These are phyloP conservation scores for Euphorbia schlechtendalii DNA, from an alignment of 441 rosid genomes.

Conservation along the genomic window DNA sequence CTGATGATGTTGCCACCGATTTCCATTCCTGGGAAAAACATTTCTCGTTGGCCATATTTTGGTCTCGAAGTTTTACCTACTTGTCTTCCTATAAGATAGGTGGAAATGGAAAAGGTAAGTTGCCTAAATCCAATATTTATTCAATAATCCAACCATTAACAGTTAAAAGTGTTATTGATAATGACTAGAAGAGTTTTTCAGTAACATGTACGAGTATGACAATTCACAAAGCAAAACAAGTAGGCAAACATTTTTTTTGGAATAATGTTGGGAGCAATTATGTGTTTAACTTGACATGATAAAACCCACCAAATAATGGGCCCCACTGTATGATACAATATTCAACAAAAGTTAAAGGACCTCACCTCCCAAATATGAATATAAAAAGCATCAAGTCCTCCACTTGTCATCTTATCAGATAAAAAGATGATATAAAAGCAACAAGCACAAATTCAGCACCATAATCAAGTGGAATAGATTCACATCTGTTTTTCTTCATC, in stretches of 20 bases:
- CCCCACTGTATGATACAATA: slow-evolving; percentile 12
- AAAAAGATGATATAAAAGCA: background rate
- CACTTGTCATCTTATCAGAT: slow-evolving; percentile 3
- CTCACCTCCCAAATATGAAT: background rate
- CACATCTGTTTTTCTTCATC: background rate
- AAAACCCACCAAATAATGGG: slow-evolving; percentile 12
- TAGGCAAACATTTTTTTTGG: background rate
- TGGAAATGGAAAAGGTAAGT: slow-evolving; percentile 15
- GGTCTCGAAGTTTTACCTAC: background rate
- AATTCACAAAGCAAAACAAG: background rate
- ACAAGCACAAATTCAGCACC: background rate
- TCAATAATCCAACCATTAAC: background rate
- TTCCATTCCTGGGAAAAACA: slow-evolving; percentile 49
- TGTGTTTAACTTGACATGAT: background rate
- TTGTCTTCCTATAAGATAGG: slow-evolving; percentile 8
- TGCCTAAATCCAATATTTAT: background rate
- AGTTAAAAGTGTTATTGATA: background rate
- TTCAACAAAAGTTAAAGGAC: background rate
- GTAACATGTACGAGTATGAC: background rate
- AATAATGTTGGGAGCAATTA: slow-evolving; percentile 9
- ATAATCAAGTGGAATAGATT: background rate
- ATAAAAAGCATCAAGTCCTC: background rate
- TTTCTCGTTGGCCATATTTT: slow-evolving; percentile 42
- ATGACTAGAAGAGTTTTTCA: background rate
- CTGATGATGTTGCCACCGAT: slow-evolving; percentile 30